Evolutionary conservation across 1,284 basidiomycete genomes (phyloP), one percentile per base, ranked within the genome.

Genomic region (Ustilago shanxiensis): DNA sequence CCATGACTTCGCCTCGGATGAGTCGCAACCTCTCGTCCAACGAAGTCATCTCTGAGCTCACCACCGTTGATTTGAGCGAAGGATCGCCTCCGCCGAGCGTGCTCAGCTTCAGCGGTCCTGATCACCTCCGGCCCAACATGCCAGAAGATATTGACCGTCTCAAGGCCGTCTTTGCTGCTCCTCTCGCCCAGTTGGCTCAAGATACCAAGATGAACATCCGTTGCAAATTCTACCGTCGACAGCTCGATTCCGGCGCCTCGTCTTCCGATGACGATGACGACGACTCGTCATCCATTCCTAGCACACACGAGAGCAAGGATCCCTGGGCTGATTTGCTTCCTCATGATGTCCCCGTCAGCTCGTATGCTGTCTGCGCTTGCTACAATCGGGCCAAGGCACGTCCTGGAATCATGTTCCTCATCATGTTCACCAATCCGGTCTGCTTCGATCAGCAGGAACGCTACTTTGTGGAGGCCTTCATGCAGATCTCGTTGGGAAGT

Each of bases 361-460:
- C 65, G 22, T 79, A 74, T 52, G 69, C 67, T 5, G 60, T 73
- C 8, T 62, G 72, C 37, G 62, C 54, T 3, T 60, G 62, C 64
- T 78, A 78, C 66, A 63, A 74, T 22, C 66, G 65, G 13, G 65
- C 60, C 29, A 64, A 70, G 28, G 54, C 56, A n/a, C 65, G 77
- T 7, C 71, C 77, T 3, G 39, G 57, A n/a, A 58, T 76, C 67
- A 73, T 79, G 50, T 62, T 80, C 47, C 47, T 82, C 53, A 54
- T 75, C 56, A 72, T 67, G 58, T 82, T 73, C 13, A 29, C 37
- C 22, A 54, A 63, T 1, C 29, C 58, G 13, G 66, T 53, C 16
- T 60, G 57, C 49, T 56, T 82, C 14, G 69, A 79, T 13, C 55
- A 74, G 44, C 59, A 73, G 16, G 80, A 82, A 35, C 52, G 61